Base-by-base conservation (phyloP, 2,329 filamentous ascomycete genomes). In the Fusarium brachygibbosum region DNA sequence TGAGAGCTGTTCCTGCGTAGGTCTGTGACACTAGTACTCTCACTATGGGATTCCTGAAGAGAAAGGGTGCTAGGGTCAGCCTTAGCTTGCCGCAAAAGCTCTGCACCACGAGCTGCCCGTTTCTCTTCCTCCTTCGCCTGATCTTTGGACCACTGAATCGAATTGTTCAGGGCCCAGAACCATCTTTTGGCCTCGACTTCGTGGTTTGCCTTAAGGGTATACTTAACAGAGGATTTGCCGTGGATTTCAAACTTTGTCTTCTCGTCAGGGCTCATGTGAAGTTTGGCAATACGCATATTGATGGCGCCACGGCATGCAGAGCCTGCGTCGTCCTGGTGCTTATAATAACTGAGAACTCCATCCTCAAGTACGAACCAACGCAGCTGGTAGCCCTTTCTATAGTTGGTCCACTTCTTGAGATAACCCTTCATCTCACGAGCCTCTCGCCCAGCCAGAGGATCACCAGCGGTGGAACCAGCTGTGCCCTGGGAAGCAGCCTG, bases 371-470 rank as follows among this genome's bases (percentile, higher is more conserved):
- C 96, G 77, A 99, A 99, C 94, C 95, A 99, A 63, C 96, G 87
- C 68, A 99, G 80, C 82, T 99, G 97, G 82, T 98, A 99, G 11
- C 96, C 96, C 77, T 93, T 94, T 23, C 95, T 94, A 78, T 99
- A 99, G 78, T 99, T 99, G 48, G 96, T 99, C 96, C 96, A 99
- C 79, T 99, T 99, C 82, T 98, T 98, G 58, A 99, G 84, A 78
- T 98, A 99, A 9, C 96, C 96, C 82, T 97, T 98, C 93, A 99
- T 98, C 80, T 98, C 95, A 48, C 94, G 88, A 19, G 93, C 92
- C 76, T 99, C 96, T 71, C 95, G 94, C 17, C 92, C 91, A 28
- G 91, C 92, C 61, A 90, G 79, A 21, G 87, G 83, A 69, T 92
- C 87, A 12, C 86, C 83, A 17, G 89, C 84, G 3, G 82, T 80